These are phyloP conservation scores for Pseudocercospora musae DNA, from an alignment of 2,329 filamentous ascomycete genomes.

Conservation along the genomic window DNA sequence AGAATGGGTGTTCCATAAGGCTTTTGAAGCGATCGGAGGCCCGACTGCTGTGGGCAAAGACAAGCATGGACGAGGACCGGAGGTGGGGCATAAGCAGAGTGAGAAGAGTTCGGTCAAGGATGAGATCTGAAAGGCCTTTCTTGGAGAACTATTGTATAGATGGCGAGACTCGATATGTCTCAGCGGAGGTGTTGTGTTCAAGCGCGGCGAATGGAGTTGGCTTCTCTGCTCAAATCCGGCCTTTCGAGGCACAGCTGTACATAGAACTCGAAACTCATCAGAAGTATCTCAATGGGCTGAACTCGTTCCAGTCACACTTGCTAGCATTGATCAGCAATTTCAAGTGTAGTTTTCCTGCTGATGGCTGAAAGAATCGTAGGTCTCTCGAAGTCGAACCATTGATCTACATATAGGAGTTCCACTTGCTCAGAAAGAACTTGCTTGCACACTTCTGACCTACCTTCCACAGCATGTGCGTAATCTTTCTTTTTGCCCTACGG, in stretches of 20 bases:
- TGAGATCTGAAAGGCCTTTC: not conserved
- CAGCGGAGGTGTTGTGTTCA: not conserved
- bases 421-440: too few relatives aligned
- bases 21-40: slow-evolving; percentile 70
- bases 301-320: not conserved
- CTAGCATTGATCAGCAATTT: not conserved
- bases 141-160: not conserved
- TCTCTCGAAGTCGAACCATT: too few relatives aligned
- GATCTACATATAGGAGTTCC: too few relatives aligned
- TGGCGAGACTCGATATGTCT: not conserved
- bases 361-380: too few relatives aligned
- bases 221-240: slow-evolving; percentile 1
- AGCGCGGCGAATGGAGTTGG: slow-evolving; percentile 5
- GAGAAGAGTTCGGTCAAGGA: slow-evolving; percentile 19
- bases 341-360: too few relatives aligned
- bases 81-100: slow-evolving; percentile 13
- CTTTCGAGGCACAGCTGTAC: not conserved
- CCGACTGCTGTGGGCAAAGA: slow-evolving; percentile 52
- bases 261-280: not conserved
- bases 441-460: too few relatives aligned
- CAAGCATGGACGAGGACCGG: slow-evolving; percentile 35
- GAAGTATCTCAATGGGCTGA: not conserved
- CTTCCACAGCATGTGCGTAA: too few relatives aligned
- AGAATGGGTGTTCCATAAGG: slow-evolving; percentile 84
- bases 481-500: too few relatives aligned